Percentiles rank a stretch among this genome's conserved stretches.
Evolutionary conservation across 2,329 filamentous ascomycete species (phyloP).

Genomic region (Sporothrix sp.): DNA sequence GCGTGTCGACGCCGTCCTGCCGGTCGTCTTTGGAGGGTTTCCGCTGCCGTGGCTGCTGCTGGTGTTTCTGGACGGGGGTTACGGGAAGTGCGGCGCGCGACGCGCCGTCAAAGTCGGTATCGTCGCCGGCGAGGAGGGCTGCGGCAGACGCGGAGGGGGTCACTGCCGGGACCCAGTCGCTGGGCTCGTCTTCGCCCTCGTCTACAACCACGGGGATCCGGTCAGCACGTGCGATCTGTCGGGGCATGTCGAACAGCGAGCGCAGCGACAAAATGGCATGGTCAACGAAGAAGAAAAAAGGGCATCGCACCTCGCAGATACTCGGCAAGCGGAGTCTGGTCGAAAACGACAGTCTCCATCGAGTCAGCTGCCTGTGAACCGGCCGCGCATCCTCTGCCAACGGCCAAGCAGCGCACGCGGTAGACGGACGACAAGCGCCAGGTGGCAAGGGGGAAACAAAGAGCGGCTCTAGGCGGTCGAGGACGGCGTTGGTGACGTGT

Average conservation of each 20-base stretch:
- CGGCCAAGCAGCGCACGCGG: constrained; percentile 5
- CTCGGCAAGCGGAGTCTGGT: constrained; percentile 78
- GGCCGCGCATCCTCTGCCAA: constrained; percentile 9
- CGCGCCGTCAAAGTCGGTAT: constrained; percentile 19
- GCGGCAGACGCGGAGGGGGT: constrained; percentile 1
- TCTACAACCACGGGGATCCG: constrained; percentile 23
- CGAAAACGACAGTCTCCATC: constrained; percentile 84
- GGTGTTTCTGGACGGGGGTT: constrained; percentile 10
- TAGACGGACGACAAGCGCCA: neutral
- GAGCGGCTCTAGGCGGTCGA: neutral
- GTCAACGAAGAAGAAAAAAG: neutral
- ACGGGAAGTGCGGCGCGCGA: neutral
- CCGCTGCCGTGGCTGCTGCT: constrained; percentile 3
- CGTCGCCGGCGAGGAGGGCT: constrained; percentile 15
- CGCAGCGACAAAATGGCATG: neutral
- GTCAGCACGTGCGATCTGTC: constrained; percentile 12
- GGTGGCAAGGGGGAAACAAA: neutral
- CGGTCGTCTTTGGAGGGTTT: constrained; percentile 4
- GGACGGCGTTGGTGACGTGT: neutral
- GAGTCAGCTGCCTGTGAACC: constrained; percentile 27
- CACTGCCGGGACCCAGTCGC: constrained; percentile 37
- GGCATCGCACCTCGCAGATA: constrained; percentile 71
- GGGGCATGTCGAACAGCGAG: neutral
- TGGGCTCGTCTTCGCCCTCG: constrained; percentile 40
- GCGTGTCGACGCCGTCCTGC: constrained; percentile 28